Base-by-base conservation (phyloP, 345 rosid genomes). In the Eucalyptus pauciflora region DNA sequence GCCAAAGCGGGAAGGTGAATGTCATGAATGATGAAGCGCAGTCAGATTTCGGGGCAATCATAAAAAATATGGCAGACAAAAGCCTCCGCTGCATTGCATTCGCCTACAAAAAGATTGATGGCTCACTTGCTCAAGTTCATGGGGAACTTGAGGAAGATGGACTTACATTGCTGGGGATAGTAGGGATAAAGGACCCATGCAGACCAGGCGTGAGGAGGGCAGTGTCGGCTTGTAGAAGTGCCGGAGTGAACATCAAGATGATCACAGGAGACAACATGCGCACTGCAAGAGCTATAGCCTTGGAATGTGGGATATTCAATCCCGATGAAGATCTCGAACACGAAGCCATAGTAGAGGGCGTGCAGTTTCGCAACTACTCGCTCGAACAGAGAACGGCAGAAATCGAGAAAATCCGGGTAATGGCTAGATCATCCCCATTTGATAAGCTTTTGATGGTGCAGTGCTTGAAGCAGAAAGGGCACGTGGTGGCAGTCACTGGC, bases 341-440 rank as follows among this genome's bases (percentile, higher is more conserved):
- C 2, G 95, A 89, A n/a, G 96, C 93, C 3, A 96, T 96, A 18
- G 92, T 96, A 6, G 94, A 95, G 90, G 99, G 98, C 31, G 94
- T 91, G 50, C 90, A 93, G 62, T 96, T 96, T 76, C 90, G 95
- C 50, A 94, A 92, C 91, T 95, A 89, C 46, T 92, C 92, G 7
- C 92, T 85, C 0, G 91, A 95, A 76, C 90, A 95, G 81, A 90
- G 95, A 60, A 87, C 92, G 85, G 89, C 91, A 89, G 95, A 87
- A 85, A 92, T 93, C 0, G 97, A 97, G 14, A 92, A 90, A 17
- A 96, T 97, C 89, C 83, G 92, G 13, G 99, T 97, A 52, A 97
- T 97, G 98, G 98, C 98, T n/a, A 91, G 98, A 89, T 95, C 98
- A 5, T 96, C 96, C 37, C 98, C 98, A 1, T 93, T 95, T 5